A percentile compares a stretch with the other conserved stretches of the same genome.
phyloP scores from a whole-genome alignment of 2,329 filamentous ascomycete species.

The Monilinia fructigena region DNA sequence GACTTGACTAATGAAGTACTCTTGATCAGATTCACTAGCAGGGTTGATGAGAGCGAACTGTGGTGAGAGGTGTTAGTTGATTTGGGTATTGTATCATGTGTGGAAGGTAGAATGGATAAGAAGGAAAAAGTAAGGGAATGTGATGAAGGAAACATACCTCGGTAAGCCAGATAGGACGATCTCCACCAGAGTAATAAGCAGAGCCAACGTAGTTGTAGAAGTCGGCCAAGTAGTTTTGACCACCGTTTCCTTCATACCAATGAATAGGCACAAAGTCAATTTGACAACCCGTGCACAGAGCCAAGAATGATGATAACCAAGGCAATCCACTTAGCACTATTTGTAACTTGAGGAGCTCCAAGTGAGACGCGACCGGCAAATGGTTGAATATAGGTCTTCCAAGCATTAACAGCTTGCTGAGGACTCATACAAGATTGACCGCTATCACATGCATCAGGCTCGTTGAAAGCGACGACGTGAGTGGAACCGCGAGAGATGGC shows the following conservation, averaged over 20 bases:
- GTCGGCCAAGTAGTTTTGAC: constrained; percentile 45
- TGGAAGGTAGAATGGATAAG: background rate
- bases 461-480: constrained; percentile 67
- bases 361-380: constrained; percentile 46
- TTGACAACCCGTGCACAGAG: constrained; percentile 43
- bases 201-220: constrained; percentile 5
- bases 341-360: constrained; percentile 50
- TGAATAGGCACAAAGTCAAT: constrained; percentile 49
- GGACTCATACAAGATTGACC: constrained; percentile 52
- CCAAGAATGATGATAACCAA: constrained; percentile 47
- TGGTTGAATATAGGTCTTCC: constrained; percentile 46
- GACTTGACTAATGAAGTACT: constrained; percentile 43
- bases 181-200: constrained; percentile 8
- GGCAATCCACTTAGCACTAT: constrained; percentile 42
- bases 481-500: constrained; percentile 47
- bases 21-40: constrained; percentile 35
- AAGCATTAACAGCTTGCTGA: constrained; percentile 43
- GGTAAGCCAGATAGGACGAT: constrained; percentile 12
- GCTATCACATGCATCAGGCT: constrained; percentile 55
- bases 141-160: background rate
- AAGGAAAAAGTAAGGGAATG: too few species aligned
- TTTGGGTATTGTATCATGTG: background rate
- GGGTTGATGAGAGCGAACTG: constrained; percentile 11
- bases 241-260: constrained; percentile 46
- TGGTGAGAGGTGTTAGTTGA: background rate